These are phyloP conservation scores for Peniophora sp. DNA, from an alignment of 1,284 basidiomycete species.

Conservation along the genomic window DNA sequence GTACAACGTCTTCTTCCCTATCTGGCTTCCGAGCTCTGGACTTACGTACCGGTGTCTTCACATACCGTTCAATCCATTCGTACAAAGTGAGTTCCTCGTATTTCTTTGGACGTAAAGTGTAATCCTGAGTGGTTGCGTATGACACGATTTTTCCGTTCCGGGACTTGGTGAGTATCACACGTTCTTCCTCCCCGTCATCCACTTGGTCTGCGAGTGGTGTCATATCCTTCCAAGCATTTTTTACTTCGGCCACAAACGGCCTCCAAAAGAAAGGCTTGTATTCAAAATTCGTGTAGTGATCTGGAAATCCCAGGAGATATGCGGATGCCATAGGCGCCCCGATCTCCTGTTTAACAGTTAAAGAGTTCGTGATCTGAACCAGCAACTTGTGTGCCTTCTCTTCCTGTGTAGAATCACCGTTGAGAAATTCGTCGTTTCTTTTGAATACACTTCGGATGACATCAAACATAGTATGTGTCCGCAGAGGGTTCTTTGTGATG, in stretches of 20 bases:
- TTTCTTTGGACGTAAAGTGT: conserved; percentile 5
- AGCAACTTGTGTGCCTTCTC: conserved; percentile 19
- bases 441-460: conserved; percentile 19
- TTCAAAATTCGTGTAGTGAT: conserved; percentile 23
- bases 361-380: conserved; percentile 13
- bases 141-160: conserved; percentile 1
- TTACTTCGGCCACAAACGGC: conserved; percentile 11
- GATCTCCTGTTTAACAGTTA: conserved; percentile 22
- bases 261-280: conserved; percentile 21
- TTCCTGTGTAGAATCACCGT: conserved; percentile 2
- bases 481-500: conserved; percentile 27
- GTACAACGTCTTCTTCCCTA: conserved; percentile 1
- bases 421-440: conserved; percentile 14
- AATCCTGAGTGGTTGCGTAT: conserved; percentile 4
- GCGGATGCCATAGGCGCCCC: conserved; percentile 22
- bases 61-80: conserved; percentile 7
- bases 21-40: neutral
- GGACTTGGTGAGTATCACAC: neutral
- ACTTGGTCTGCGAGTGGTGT: neutral
- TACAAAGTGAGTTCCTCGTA: conserved; percentile 5
- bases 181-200: neutral
- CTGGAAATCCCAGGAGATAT: conserved; percentile 21
- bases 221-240: conserved; percentile 2
- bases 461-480: conserved; percentile 27
- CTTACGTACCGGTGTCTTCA: neutral